Conservation (phyloP, 1,284 basidiomycete genomes). For the Puccinia brachypodii region DNA sequence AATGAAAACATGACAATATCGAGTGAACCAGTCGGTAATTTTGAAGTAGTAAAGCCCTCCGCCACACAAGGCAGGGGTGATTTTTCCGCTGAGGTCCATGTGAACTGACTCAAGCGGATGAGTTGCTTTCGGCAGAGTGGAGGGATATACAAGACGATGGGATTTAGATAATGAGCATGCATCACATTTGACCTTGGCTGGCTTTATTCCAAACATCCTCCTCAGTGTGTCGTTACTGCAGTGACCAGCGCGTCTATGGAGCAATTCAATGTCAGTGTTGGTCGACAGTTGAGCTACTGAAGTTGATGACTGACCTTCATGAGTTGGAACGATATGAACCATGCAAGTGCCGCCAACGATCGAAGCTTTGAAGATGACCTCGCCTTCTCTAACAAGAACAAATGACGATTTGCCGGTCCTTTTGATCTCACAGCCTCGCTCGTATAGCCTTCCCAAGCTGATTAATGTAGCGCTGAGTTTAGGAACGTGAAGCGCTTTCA, state of each 20-base stretch:
- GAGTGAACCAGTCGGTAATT: not conserved
- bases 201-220: not conserved
- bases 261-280: not conserved
- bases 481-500: slow-evolving; percentile 9
- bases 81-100: slow-evolving; percentile 27
- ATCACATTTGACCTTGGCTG: not conserved
- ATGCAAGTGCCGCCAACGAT: not conserved
- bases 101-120: not conserved
- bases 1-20: not conserved
- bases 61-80: not conserved
- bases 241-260: slow-evolving; percentile 11
- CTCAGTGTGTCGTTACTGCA: not conserved
- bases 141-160: not conserved
- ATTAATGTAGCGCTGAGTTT: slow-evolving; percentile 3
- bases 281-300: not conserved
- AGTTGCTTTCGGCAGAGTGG: not conserved
- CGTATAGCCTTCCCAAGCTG: not conserved
- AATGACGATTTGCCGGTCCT: not conserved
- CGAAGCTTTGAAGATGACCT: not conserved
- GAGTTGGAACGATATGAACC: not conserved
- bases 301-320: not conserved
- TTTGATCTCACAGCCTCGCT: not conserved
- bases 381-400: not conserved
- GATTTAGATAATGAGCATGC: not conserved
- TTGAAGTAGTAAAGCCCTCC: slow-evolving; percentile 10